phyloP scores from a whole-genome alignment of 1,284 basidiomycete species.

The Tylopilus sp. region DNA sequence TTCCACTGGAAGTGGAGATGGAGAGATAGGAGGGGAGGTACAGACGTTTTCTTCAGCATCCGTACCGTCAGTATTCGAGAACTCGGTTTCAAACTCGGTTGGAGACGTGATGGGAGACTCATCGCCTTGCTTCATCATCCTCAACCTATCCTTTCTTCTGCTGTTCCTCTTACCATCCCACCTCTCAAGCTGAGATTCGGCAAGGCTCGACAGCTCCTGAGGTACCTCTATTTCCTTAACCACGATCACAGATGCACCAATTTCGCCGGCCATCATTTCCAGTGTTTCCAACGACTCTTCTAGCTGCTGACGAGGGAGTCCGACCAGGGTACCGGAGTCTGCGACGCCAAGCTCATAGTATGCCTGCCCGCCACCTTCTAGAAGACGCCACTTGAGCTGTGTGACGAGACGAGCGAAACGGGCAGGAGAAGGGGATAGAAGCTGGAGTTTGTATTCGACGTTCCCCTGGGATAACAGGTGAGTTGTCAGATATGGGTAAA shows the following conservation, averaged over 20 bases:
- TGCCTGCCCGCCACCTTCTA: constrained; percentile 88
- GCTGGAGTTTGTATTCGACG: constrained; percentile 84
- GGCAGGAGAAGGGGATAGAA: constrained; percentile 63
- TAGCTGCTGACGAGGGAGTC: constrained; percentile 71
- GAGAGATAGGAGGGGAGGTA: constrained; percentile 4
- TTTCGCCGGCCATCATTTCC: constrained; percentile 88
- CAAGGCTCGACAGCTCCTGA: constrained; percentile 43
- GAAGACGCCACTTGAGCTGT: constrained; percentile 91
- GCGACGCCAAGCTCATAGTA: constrained; percentile 91
- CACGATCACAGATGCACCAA: constrained; percentile 85
- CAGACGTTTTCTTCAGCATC: constrained; percentile 40
- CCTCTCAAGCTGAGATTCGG: constrained; percentile 27
- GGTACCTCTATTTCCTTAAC: constrained; percentile 83
- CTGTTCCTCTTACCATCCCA: constrained; percentile 28
- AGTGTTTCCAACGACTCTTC: constrained; percentile 79
- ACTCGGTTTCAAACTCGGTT: constrained; percentile 39
- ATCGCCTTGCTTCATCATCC: constrained; percentile 22
- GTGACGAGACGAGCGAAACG: constrained; percentile 82
- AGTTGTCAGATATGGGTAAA: neutral
- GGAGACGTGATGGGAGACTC: constrained; percentile 32
- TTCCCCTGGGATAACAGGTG: constrained; percentile 51
- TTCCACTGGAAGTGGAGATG: neutral
- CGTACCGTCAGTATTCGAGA: constrained; percentile 19
- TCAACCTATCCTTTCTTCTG: constrained; percentile 21
- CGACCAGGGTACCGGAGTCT: constrained; percentile 83